Evolutionary conservation across 139 green algal species (phyloP).

Genomic region (Auxenochlorella protothecoides): DNA sequence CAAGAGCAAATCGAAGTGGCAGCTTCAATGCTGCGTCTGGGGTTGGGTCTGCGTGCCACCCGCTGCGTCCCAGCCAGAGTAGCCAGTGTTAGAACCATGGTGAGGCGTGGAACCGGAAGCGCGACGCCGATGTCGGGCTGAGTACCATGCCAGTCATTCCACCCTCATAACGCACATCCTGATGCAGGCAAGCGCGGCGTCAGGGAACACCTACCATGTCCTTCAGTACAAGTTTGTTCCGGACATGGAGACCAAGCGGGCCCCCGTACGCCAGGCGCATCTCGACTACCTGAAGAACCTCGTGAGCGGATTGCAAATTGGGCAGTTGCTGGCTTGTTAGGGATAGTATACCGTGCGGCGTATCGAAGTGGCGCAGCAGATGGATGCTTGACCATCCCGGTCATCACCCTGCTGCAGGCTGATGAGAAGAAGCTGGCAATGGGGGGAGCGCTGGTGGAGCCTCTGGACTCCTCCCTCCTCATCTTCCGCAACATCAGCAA

Average conservation of each 20-base stretch:
- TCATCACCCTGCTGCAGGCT: constrained; percentile 14
- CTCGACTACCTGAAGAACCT: constrained; percentile 43
- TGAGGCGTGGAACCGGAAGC: too few species aligned
- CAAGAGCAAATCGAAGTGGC: neutral
- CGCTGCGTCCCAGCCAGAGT: too few species aligned
- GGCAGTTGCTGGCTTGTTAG: neutral
- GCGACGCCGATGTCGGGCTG: too few species aligned
- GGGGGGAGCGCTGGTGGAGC: constrained; percentile 50
- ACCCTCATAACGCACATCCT: neutral
- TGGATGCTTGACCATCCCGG: neutral
- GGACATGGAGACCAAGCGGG: constrained; percentile 66
- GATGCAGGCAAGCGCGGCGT: constrained; percentile 9
- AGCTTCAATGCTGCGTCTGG: neutral
- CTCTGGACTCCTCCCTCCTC: constrained; percentile 51
- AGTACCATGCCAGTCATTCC: neutral
- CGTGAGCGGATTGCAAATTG: constrained; percentile 11
- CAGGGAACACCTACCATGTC: constrained; percentile 18
- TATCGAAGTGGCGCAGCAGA: neutral
- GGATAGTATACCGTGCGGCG: neutral
- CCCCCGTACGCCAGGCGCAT: constrained; percentile 52
- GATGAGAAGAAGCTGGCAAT: constrained; percentile 53
- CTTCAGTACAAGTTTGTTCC: constrained; percentile 53
- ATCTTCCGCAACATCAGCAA: constrained; percentile 39
- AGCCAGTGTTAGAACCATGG: too few species aligned
- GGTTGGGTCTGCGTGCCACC: too few species aligned